Base-by-base conservation (phyloP, 139 green algal species). In the Picochlorum sp. region DNA sequence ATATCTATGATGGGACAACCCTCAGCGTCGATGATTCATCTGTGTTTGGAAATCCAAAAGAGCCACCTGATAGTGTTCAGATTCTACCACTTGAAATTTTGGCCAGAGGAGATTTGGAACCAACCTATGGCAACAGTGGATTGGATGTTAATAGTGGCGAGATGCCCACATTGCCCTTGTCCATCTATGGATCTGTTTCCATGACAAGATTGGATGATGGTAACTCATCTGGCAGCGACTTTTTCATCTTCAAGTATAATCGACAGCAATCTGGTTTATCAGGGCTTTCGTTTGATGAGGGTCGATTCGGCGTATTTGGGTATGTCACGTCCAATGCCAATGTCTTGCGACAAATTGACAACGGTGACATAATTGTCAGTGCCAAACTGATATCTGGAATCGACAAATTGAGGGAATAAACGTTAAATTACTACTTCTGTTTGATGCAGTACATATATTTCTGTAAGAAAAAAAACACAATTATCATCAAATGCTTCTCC, bases 281-380 rank as follows among this genome's bases (percentile, higher is more conserved):
- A 5, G 89, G 89, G 3, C 72, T 96, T 23, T 75, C 75, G 6
- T 96, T 96, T 72, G 89, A 95, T n/a, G 89, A 96, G 73, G 89
- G 89, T 11, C 74, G 73, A 6, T 95, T 95, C 73, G 73, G 73
- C 3, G 88, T 95, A 18, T 85, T 86, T 73, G 88, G 83, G 3
- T 96, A 94, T 60, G 79, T 95, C n/a, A 14, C 62, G n/a, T 49
- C 75, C 63, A 84, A 86, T 4, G 31, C 76, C 56, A 76, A 87
- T 11, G 26, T 71, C 3, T 20, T 94, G 24, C 10, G 24, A 0
- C 64, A 69, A 61, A 50, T 94, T 56, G 45, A 69, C 34, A 62
- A 60, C 0, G 86, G 82, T 0, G 87, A 93, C 52, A 55, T 72
- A 3, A 84, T 95, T 10, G 50, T 80, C 8, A 71, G 26, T 6